Percentiles rank a stretch among this genome's conserved stretches.
These are phyloP conservation scores for Ceratorhiza oryzae-sativae DNA, from an alignment of 1,284 basidiomycete species.

Conservation along the genomic window DNA sequence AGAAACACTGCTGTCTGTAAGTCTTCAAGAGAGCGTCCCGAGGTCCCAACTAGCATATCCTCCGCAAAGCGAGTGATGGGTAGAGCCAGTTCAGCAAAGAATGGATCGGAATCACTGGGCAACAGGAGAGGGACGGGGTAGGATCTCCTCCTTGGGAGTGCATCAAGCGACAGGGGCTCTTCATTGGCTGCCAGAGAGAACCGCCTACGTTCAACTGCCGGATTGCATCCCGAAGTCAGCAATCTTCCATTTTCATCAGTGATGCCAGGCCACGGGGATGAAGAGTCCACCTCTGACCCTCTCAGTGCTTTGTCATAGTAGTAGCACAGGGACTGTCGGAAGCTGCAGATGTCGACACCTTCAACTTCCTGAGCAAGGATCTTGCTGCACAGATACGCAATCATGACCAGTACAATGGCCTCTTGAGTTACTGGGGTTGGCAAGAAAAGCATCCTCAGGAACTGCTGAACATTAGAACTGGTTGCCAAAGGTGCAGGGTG, in stretches of 20 bases:
- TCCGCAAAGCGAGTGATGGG: not conserved
- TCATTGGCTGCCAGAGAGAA: not conserved
- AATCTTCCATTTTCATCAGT: not conserved
- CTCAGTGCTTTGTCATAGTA: not conserved
- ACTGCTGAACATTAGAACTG: too few relatives aligned
- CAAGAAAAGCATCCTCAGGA: not conserved
- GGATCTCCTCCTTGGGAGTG: not conserved
- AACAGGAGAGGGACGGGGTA: not conserved
- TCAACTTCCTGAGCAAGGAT: not conserved
- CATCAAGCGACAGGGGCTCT: not conserved
- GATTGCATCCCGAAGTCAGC: not conserved
- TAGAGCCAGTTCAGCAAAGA: not conserved
- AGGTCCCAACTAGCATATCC: slow-evolving; percentile 11
- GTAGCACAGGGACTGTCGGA: slow-evolving; percentile 1
- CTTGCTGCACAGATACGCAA: not conserved
- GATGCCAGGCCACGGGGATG: slow-evolving; percentile 1
- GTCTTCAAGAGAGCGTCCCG: not conserved
- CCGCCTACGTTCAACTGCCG: not conserved
- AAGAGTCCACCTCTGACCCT: not conserved
- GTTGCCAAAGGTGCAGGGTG: not conserved
- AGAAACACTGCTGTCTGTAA: not conserved
- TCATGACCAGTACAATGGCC: not conserved
- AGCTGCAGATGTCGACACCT: not conserved
- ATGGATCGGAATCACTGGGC: not conserved
- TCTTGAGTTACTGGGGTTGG: not conserved